phyloP scores from a whole-genome alignment of 768 basidiomycete species.

The Tricholoma terreum region DNA sequence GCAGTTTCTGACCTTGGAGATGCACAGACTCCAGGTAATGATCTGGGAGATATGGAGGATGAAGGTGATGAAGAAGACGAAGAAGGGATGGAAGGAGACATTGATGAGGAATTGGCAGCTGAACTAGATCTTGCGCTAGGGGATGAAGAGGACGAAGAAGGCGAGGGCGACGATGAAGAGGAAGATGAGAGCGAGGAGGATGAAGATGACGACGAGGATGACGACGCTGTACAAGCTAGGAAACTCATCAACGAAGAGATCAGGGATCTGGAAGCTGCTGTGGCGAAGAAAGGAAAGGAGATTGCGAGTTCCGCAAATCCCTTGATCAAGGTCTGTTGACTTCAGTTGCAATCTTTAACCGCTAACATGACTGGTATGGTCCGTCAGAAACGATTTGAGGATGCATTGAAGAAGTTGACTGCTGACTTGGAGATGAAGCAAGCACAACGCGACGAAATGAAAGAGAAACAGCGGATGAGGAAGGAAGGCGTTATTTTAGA shows the following conservation, averaged over 20 bases:
- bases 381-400: slow-evolving; percentile 85
- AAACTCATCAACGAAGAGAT: slow-evolving; percentile 88
- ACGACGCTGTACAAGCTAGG: slow-evolving; percentile 73
- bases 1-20: slow-evolving; percentile 67
- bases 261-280: slow-evolving; percentile 82
- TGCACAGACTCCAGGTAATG: slow-evolving; percentile 54
- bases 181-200: slow-evolving; percentile 68
- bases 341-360: not conserved
- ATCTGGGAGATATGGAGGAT: slow-evolving; percentile 53
- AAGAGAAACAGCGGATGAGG: slow-evolving; percentile 67
- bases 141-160: slow-evolving; percentile 58
- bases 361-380: slow-evolving; percentile 1
- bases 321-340: slow-evolving; percentile 65
- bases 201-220: slow-evolving; percentile 80
- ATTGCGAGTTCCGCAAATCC: slow-evolving; percentile 83
- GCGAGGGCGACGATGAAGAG: slow-evolving; percentile 57
- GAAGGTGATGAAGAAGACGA: slow-evolving; percentile 57
- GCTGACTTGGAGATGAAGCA: slow-evolving; percentile 84
- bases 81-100: slow-evolving; percentile 71
- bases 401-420: slow-evolving; percentile 83
- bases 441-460: slow-evolving; percentile 75
- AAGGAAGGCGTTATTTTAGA: slow-evolving; percentile 61
- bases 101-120: slow-evolving; percentile 85
- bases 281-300: slow-evolving; percentile 80
- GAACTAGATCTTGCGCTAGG: slow-evolving; percentile 85